Evolutionary conservation across 768 basidiomycete genomes (phyloP).

Genomic region (Panaeolus papilionaceus): DNA sequence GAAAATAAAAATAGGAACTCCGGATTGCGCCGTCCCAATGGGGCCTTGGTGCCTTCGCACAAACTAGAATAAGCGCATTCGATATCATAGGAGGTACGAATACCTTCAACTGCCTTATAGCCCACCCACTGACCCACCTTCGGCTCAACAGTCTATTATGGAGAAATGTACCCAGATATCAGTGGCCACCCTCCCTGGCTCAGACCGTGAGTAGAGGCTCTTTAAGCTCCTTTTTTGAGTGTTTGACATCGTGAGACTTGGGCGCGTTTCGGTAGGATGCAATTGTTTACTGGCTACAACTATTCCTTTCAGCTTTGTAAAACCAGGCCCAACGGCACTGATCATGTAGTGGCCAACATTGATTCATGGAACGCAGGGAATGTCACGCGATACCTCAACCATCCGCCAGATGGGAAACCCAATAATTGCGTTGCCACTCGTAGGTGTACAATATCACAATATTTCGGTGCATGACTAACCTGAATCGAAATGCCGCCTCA

Average conservation of each 20-base stretch:
- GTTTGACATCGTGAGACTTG: neutral
- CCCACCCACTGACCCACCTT: neutral
- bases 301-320: neutral
- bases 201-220: neutral
- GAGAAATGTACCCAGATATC: neutral
- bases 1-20: neutral
- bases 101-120: neutral
- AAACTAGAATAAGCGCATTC: neutral
- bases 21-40: neutral
- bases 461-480: neutral
- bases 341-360: neutral
- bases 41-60: neutral
- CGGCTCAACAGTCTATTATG: neutral
- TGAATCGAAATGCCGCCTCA: neutral
- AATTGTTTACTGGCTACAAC: neutral
- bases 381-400: neutral
- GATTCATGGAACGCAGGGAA: constrained; percentile 8
- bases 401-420: neutral
- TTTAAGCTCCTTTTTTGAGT: neutral
- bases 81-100: neutral
- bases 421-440: neutral
- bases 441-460: neutral
- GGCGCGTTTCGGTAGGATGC: neutral
- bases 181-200: neutral
- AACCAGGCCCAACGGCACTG: neutral